Conservation (phyloP, 1,284 basidiomycete genomes). For the Papiliotrema laurentii region DNA sequence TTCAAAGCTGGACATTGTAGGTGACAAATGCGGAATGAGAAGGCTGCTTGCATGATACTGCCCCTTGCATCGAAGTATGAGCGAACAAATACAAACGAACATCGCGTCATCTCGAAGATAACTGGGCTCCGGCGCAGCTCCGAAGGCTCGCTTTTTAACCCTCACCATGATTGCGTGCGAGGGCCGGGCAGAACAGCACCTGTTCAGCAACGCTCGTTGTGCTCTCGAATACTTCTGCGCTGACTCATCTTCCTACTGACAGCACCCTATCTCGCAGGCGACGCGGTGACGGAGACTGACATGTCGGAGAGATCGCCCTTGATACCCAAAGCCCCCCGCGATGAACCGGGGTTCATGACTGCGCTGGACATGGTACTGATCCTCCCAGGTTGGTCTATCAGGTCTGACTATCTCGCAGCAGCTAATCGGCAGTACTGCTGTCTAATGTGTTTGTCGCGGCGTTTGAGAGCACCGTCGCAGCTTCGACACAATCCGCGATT, state of each 20-base stretch:
- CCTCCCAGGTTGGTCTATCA: slow-evolving; percentile 6
- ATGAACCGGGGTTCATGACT: slow-evolving; percentile 5
- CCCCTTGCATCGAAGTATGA: neutral
- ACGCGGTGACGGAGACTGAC: neutral
- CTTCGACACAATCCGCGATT: slow-evolving; percentile 20
- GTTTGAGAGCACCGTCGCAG: slow-evolving; percentile 25
- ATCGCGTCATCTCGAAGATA: neutral
- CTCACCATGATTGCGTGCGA: neutral
- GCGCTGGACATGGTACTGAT: slow-evolving; percentile 8
- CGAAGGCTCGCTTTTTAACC: neutral
- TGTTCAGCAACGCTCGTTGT: neutral
- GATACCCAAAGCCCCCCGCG: slow-evolving; percentile 2
- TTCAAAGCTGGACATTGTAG: slow-evolving; percentile 12
- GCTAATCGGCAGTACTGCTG: slow-evolving; percentile 9
- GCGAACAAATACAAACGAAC: too few species aligned
- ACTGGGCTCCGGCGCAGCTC: neutral
- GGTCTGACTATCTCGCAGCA: neutral
- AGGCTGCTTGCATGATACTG: neutral
- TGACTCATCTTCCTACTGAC: neutral
- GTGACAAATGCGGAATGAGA: too few species aligned
- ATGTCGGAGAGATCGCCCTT: slow-evolving; percentile 11
- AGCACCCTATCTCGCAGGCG: neutral
- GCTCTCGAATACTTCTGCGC: neutral
- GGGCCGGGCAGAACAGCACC: neutral
- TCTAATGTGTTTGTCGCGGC: slow-evolving; percentile 20